A percentile compares a stretch with the other conserved stretches of the same genome.
Evolutionary conservation across 768 basidiomycete genomes (phyloP).

Genomic region (Hemileccinum impolitum): DNA sequence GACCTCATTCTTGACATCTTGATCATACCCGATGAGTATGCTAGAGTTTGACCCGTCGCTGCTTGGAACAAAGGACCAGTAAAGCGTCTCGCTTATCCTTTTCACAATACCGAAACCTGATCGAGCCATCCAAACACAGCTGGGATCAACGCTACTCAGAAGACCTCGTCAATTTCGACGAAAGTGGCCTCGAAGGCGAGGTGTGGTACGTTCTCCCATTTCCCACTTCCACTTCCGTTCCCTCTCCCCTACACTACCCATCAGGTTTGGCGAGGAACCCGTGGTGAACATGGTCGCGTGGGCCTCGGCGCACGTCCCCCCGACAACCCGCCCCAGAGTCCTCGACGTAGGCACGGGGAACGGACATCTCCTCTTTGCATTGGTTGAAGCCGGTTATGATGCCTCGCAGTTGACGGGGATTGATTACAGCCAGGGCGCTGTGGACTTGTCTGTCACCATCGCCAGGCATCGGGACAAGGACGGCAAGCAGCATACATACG

Average conservation of each 20-base stretch:
- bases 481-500: neutral
- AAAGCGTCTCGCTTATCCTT: slow-evolving; percentile 25
- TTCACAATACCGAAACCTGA: neutral
- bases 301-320: slow-evolving; percentile 53
- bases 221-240: neutral
- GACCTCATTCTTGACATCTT: neutral
- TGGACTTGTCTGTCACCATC: slow-evolving; percentile 58
- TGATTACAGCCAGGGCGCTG: slow-evolving; percentile 75
- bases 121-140: slow-evolving; percentile 34
- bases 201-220: slow-evolving; percentile 53
- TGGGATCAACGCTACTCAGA: slow-evolving; percentile 76
- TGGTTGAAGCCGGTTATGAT: slow-evolving; percentile 65
- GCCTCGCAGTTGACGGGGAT: slow-evolving; percentile 54
- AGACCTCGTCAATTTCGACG: slow-evolving; percentile 70
- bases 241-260: neutral
- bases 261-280: slow-evolving; percentile 77
- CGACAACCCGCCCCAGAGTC: slow-evolving; percentile 44
- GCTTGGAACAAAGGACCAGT: slow-evolving; percentile 81
- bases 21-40: slow-evolving; percentile 28
- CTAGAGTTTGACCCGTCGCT: slow-evolving; percentile 63
- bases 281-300: slow-evolving; percentile 80
- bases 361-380: slow-evolving; percentile 69
- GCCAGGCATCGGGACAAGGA: slow-evolving; percentile 39
- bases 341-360: slow-evolving; percentile 83
- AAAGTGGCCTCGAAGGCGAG: slow-evolving; percentile 82